Evolutionary conservation across 345 rosid species (phyloP).

Genomic region (Eucalyptus fibrosa): DNA sequence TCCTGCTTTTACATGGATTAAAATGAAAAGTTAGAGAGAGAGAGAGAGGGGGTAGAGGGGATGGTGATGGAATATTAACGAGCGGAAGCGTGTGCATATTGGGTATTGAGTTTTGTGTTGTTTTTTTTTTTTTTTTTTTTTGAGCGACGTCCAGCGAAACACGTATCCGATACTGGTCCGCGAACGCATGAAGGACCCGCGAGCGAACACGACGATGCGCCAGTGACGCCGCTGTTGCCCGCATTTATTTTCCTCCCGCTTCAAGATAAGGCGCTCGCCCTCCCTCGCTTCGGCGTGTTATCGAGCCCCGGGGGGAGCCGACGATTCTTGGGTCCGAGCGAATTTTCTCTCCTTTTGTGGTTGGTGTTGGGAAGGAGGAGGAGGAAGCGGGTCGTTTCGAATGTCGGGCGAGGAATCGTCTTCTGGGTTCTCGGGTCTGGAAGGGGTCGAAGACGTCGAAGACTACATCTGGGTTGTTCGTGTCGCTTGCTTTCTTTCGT

Average conservation of each 20-base stretch:
- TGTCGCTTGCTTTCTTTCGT: background rate
- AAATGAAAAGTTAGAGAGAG: background rate
- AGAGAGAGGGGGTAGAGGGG: too few species aligned
- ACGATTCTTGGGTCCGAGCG: background rate
- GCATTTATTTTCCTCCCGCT: background rate
- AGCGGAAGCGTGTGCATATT: background rate
- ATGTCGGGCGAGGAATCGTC: constrained; percentile 43
- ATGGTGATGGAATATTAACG: background rate
- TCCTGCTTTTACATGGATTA: background rate
- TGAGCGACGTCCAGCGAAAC: background rate
- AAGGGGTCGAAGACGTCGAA: constrained; percentile 54
- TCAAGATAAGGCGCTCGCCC: background rate
- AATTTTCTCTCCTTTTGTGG: background rate
- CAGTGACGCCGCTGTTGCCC: background rate
- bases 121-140: background rate
- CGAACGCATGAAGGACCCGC: constrained; percentile 26
- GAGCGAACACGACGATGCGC: constrained; percentile 16
- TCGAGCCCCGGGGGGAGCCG: background rate
- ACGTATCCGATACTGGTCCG: constrained; percentile 49
- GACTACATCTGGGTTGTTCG: constrained; percentile 42
- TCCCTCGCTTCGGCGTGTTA: background rate
- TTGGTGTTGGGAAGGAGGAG: background rate
- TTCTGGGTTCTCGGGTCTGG: constrained; percentile 13
- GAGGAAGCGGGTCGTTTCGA: background rate
- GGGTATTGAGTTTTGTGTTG: background rate